Base-by-base conservation (phyloP, 176 grass and related monocot genomes). In the Oryza rufipogon region DNA sequence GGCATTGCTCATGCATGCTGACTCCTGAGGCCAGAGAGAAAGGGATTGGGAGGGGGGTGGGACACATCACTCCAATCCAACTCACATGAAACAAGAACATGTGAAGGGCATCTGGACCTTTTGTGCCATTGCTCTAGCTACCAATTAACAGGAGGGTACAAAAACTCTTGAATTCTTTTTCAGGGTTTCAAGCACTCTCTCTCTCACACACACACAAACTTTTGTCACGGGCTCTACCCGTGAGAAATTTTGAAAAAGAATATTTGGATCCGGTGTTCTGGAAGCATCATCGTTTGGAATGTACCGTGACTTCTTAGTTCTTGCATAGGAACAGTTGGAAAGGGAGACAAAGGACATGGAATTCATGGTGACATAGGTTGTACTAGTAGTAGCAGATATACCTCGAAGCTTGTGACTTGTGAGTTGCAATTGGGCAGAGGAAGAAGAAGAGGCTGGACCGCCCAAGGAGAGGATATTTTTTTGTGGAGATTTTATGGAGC, bases 11-110 rank as follows among this genome's bases (percentile, higher is more conserved):
- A 36, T 48, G 84, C 17, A 77, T 48, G 45, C 25, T 15, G 61
- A 74, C 52, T 58, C 52, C 52, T 23, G 32, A 68, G 30, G 48
- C 34, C 39, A 83, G 65, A 58, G 41, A 49, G 52, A 58, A 58
- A 7, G 52, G 52, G 17, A 79, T 73, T 77, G 11, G 48, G 77
- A 39, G 9, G 9, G 26, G 26, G 28, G 14, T 14, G n/a, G 0
- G 19, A 22, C 68, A 54, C 20, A 28, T 81, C 42, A 9, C 82
- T 81, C 67, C 73, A 76, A 23, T 76, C 67, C 73, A 72, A 23
- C 10, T 76, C 84, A 66, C 73, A 83, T 72, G 87, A 78, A 90
- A 92, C 92, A 94, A 90, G 88, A 22, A 49, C 92, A 94, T 90
- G 92, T 94, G 92, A 94, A 68, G 71, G 73, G 47, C 70, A 26